A percentile compares a stretch with the other conserved stretches of the same genome.
These are phyloP conservation scores for Hyparrhenia diplandra DNA, from an alignment of 176 grass and related monocot species.

Conservation along the genomic window DNA sequence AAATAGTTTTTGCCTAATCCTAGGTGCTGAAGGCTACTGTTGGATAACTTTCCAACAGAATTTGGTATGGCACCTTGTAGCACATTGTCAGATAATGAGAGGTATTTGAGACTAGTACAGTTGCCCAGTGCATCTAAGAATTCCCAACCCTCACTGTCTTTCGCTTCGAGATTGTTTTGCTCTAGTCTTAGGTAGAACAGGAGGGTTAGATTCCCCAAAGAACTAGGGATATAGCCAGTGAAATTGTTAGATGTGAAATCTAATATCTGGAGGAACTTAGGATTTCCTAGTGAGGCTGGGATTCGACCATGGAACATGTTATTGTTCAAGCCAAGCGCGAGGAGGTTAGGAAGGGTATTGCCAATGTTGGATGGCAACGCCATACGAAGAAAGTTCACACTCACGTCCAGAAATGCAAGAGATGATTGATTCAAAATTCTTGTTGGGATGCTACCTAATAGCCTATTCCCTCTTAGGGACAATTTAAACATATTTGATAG, in stretches of 20 bases:
- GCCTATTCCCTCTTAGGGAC: no score
- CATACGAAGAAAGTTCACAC: no score
- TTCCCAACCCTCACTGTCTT: not conserved
- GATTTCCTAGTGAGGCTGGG: not conserved
- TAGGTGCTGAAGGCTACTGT: not conserved
- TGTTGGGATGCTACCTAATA: no score
- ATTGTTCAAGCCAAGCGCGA: rapidly evolving
- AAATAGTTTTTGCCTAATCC: not conserved
- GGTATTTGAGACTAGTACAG: not conserved
- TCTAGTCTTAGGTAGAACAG: not conserved
- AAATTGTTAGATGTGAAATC: not conserved
- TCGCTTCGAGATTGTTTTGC: not conserved
- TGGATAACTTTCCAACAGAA: not conserved
- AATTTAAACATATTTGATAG: no score
- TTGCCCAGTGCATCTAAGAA: not conserved
- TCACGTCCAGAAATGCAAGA: no score
- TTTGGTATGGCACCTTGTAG: not conserved
- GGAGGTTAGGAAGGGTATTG: not conserved
- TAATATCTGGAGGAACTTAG: not conserved
- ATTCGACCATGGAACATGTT: not conserved
- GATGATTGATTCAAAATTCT: no score
- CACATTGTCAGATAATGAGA: not conserved
- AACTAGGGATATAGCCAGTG: not conserved
- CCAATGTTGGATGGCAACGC: not conserved
- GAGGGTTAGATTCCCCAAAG: not conserved